These are phyloP conservation scores for Penicillium bovifimosum DNA, from an alignment of 495 filamentous ascomycete species.

Conservation along the genomic window DNA sequence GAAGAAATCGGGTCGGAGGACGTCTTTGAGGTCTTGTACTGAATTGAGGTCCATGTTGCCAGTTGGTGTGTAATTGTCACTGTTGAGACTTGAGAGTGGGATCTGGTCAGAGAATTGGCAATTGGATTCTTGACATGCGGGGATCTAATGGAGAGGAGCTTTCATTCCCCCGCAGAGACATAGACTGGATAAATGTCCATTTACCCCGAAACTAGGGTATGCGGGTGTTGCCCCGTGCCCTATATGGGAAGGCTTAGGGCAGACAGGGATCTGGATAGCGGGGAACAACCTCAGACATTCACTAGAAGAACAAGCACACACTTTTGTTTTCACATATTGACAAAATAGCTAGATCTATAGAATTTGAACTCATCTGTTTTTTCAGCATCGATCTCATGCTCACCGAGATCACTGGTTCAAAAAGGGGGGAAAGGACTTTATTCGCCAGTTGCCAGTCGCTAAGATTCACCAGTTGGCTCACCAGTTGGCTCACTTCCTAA, in stretches of 20 bases:
- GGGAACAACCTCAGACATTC: not conserved
- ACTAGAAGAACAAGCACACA: not conserved
- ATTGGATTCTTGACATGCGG: not conserved
- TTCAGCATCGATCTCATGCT: no score
- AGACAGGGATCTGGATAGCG: not conserved
- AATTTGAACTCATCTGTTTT: no score
- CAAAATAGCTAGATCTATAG: no score
- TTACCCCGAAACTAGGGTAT: slow-evolving; percentile 6
- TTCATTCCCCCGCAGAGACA: not conserved
- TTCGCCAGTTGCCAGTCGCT: not conserved
- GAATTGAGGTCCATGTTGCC: slow-evolving; percentile 29
- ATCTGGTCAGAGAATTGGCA: not conserved
- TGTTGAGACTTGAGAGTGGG: not conserved
- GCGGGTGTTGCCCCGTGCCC: slow-evolving; percentile 13
- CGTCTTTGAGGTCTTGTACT: slow-evolving; percentile 29
- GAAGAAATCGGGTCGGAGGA: slow-evolving; percentile 29
- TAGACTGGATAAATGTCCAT: slow-evolving; percentile 4
- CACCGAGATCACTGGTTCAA: not conserved
- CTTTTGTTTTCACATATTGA: no score
- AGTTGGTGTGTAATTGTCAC: not conserved
- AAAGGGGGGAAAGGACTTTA: not conserved
- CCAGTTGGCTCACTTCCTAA: slow-evolving; percentile 36
- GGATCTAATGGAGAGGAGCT: not conserved
- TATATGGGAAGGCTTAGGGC: slow-evolving; percentile 8
- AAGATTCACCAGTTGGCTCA: slow-evolving; percentile 23